A percentile compares a stretch with the other conserved stretches of the same genome.
These are phyloP conservation scores for Ambrosiella cleistominuta DNA, from an alignment of 2,329 filamentous ascomycete genomes.

Conservation along the genomic window DNA sequence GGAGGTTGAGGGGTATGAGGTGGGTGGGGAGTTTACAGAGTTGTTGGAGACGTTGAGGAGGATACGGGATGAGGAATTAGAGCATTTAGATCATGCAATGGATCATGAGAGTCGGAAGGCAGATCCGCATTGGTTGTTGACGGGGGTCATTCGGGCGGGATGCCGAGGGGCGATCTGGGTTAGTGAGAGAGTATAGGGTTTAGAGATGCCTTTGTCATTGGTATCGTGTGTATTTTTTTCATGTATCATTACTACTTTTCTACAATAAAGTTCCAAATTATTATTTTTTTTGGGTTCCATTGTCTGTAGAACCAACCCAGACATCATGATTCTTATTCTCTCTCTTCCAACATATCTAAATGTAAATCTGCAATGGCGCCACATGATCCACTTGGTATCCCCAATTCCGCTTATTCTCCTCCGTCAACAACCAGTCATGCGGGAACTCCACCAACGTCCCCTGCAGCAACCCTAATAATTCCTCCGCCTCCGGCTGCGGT, in stretches of 20 bases:
- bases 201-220: not conserved
- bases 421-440: slow-evolving; percentile 84
- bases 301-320: not conserved
- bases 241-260: not conserved
- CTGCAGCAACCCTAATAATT: slow-evolving; percentile 64
- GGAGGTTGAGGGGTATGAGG: slow-evolving; percentile 58
- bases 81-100: slow-evolving; percentile 90
- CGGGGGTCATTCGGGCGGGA: slow-evolving; percentile 71
- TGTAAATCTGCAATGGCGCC: slow-evolving; percentile 87
- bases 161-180: slow-evolving; percentile 89
- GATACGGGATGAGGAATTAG: slow-evolving; percentile 88
- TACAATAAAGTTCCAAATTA: not conserved
- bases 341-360: not conserved
- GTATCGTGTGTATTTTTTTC: not conserved
- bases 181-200: slow-evolving; percentile 48
- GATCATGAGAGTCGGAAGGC: slow-evolving; percentile 85
- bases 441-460: slow-evolving; percentile 83
- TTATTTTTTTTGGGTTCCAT: not conserved
- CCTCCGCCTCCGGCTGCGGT: slow-evolving; percentile 57
- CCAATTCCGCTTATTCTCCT: slow-evolving; percentile 91
- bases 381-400: slow-evolving; percentile 91
- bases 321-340: not conserved
- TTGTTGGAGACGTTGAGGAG: slow-evolving; percentile 58
- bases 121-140: slow-evolving; percentile 74
- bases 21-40: slow-evolving; percentile 58